These are phyloP conservation scores for Reticulascus tulasneorum DNA, from an alignment of 2,329 filamentous ascomycete genomes.

Conservation along the genomic window DNA sequence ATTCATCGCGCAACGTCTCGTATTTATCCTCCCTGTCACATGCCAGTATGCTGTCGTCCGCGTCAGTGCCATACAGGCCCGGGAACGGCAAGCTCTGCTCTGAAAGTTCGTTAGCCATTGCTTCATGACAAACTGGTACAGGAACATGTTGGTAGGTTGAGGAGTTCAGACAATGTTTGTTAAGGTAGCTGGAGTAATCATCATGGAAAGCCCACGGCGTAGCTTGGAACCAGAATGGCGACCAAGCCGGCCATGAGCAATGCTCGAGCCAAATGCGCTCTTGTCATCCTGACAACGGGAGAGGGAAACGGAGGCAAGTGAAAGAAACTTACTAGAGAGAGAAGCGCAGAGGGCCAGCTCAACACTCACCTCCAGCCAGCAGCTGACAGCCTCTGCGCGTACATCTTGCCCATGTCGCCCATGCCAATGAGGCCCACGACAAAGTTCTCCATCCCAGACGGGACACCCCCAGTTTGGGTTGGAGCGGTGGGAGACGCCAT, in stretches of 20 bases:
- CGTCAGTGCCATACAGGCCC: no score
- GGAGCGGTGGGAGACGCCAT: conserved; percentile 11
- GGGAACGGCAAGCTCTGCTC: no score
- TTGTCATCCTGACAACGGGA: conserved; percentile 80
- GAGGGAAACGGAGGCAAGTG: conserved; percentile 8
- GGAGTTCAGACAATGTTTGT: conserved; percentile 73
- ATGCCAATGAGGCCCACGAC: conserved; percentile 94
- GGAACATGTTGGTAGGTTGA: conserved; percentile 16
- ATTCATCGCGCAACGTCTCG: conserved; percentile 75
- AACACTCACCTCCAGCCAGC: conserved; percentile 86
- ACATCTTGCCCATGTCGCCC: conserved; percentile 99
- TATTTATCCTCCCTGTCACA: conserved; percentile 91
- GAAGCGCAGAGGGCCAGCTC: conserved; percentile 7
- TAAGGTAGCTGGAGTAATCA: conserved; percentile 99
- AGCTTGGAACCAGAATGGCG: conserved; percentile 72
- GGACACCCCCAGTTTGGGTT: conserved; percentile 20
- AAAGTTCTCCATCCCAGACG: conserved; percentile 59
- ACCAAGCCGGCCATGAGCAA: conserved; percentile 59
- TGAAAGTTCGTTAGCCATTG: conserved; percentile 14
- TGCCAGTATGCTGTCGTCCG: conserved; percentile 81
- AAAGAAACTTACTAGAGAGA: conserved; percentile 31
- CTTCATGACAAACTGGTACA: conserved; percentile 12
- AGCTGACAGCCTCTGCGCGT: conserved; percentile 79
- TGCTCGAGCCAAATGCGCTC: conserved; percentile 99
- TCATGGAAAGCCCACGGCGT: conserved; percentile 76